Evolutionary conservation across 208 protist genomes (phyloP).

Genomic region (Trypanosomatidae sp.): DNA sequence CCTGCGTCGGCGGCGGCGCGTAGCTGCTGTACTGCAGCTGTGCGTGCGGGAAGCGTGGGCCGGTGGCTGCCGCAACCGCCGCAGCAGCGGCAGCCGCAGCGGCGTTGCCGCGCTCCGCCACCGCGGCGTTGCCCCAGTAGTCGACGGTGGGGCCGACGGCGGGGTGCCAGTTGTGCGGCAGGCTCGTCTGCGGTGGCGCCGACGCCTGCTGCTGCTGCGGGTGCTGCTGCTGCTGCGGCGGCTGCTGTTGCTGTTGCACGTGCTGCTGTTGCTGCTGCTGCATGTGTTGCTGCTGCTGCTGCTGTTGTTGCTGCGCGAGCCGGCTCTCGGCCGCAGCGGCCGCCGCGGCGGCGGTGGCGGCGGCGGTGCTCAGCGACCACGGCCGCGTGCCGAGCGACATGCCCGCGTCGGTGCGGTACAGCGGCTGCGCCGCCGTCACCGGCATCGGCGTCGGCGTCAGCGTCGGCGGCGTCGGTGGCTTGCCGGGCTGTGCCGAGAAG

Average conservation of each 20-base stretch:
- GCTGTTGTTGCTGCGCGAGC: slow-evolving; percentile 4
- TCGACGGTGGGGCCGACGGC: slow-evolving; percentile 12
- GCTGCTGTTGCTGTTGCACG: neutral
- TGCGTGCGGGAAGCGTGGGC: slow-evolving; percentile 11
- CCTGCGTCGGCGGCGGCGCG: slow-evolving; percentile 3
- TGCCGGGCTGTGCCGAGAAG: slow-evolving; percentile 43
- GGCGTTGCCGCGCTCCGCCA: slow-evolving; percentile 7
- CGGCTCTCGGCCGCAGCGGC: neutral
- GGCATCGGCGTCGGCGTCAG: slow-evolving; percentile 1
- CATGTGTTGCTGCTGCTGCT: slow-evolving; percentile 7
- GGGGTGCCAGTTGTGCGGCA: neutral
- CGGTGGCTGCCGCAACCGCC: slow-evolving; percentile 5
- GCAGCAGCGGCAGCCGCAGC: too few relatives aligned
- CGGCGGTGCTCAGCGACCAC: too few relatives aligned
- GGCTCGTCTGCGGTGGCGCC: too few relatives aligned
- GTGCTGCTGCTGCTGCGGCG: neutral
- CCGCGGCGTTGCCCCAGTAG: slow-evolving; percentile 11
- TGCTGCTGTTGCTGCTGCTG: slow-evolving; percentile 6
- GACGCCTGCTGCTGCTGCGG: neutral
- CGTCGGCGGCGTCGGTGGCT: slow-evolving; percentile 14
- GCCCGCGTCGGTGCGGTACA: too few relatives aligned
- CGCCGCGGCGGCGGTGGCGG: slow-evolving; percentile 1
- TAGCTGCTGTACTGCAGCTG: slow-evolving; percentile 46
- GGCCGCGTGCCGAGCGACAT: too few relatives aligned
- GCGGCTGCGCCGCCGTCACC: too few relatives aligned